Percentiles rank a stretch among this genome's conserved stretches.
Evolutionary conservation across 305 asterid genomes (phyloP).

Genomic region (Fraxinus sp.): DNA sequence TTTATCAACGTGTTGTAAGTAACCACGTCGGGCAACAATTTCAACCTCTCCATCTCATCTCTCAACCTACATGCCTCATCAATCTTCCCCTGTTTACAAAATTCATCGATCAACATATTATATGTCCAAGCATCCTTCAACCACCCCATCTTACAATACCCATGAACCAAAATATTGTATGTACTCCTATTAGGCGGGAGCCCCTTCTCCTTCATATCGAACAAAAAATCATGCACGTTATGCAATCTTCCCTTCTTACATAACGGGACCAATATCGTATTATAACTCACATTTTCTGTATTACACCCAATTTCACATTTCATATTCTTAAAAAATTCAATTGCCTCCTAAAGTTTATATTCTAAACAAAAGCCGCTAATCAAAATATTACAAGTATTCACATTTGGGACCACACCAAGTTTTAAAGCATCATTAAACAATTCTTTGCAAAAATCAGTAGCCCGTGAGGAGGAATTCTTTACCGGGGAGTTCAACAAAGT

Average conservation of each 20-base stretch:
- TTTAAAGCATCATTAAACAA: conserved; percentile 62
- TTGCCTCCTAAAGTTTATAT: conserved; percentile 55
- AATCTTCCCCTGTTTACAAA: conserved; percentile 23
- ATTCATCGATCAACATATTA: conserved; percentile 64
- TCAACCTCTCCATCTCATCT: too few species aligned
- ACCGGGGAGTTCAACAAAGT: conserved; percentile 55
- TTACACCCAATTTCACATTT: conserved; percentile 42
- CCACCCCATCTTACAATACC: conserved; percentile 79
- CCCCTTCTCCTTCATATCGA: conserved; percentile 69
- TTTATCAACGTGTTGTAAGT: conserved; percentile 26
- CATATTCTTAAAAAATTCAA: conserved; percentile 58
- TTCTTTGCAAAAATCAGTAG: conserved; percentile 45
- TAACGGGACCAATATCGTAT: conserved; percentile 60
- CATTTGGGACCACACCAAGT: conserved; percentile 59
- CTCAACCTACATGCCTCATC: too few species aligned
- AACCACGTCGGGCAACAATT: too few species aligned
- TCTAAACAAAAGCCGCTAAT: conserved; percentile 71
- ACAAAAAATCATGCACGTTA: conserved; percentile 62
- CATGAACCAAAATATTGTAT: conserved; percentile 68
- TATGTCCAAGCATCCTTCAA: conserved; percentile 82
- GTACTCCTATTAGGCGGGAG: conserved; percentile 58
- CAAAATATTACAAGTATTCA: conserved; percentile 64
- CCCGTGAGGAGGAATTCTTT: conserved; percentile 46
- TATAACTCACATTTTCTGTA: conserved; percentile 73
- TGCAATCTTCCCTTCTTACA: conserved; percentile 72